Conservation (phyloP, 2,329 filamentous ascomycete species). For the Verticillium zaregamsianum region DNA sequence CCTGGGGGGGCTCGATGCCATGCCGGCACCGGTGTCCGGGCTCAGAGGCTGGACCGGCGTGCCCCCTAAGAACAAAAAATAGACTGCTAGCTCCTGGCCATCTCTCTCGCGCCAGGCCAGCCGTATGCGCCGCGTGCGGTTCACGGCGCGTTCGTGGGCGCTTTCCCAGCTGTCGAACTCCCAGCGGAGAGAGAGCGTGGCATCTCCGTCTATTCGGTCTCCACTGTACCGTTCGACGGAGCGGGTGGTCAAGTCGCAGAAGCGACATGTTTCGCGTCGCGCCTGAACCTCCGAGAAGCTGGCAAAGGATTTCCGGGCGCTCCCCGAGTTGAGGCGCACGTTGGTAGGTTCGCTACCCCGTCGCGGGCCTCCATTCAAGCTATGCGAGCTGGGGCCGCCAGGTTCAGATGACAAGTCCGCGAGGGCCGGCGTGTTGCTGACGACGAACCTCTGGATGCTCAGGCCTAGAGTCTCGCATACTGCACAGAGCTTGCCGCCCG, state of each 20-base stretch:
- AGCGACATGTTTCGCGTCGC: not conserved
- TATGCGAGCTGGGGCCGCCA: not conserved
- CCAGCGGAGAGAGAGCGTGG: slow-evolving; percentile 5
- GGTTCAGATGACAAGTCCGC: not conserved
- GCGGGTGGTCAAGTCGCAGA: slow-evolving; percentile 2
- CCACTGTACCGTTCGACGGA: not conserved
- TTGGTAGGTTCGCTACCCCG: no score
- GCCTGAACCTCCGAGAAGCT: not conserved
- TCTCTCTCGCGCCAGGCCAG: slow-evolving; percentile 2
- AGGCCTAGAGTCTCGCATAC: slow-evolving; percentile 1
- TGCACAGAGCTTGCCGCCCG: not conserved
- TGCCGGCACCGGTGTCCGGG: no score
- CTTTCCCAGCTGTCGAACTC: slow-evolving; percentile 4
- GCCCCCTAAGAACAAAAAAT: no score
- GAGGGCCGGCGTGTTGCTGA: not conserved
- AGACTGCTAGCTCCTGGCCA: not conserved
- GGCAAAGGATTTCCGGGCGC: not conserved
- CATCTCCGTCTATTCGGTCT: not conserved
- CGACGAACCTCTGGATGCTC: not conserved
- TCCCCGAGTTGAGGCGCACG: no score
- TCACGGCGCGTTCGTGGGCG: not conserved
- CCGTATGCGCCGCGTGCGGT: slow-evolving; percentile 2
- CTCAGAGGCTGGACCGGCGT: no score
- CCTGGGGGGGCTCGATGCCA: no score
- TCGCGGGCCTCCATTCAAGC: no score